These are phyloP conservation scores for Ganoderma lucidum DNA, from an alignment of 1,284 basidiomycete genomes.

Conservation along the genomic window DNA sequence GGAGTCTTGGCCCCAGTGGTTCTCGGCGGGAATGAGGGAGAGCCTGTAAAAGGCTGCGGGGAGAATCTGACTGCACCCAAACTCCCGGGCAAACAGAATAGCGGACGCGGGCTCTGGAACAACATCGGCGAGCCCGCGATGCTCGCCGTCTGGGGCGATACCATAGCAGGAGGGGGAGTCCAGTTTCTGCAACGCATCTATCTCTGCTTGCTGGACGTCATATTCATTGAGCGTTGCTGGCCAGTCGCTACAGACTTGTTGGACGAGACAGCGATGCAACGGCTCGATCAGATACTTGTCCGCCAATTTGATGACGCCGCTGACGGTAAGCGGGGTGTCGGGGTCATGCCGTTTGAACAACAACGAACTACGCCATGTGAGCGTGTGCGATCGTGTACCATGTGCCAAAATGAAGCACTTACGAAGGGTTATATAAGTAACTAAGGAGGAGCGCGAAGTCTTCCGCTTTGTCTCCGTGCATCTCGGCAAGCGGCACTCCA, in stretches of 20 bases:
- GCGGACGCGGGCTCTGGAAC: background rate
- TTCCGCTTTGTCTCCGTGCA: background rate
- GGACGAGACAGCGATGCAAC: background rate
- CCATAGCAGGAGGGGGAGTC: no score
- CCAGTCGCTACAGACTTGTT: background rate
- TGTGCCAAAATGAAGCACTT: background rate
- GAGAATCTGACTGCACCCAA: background rate
- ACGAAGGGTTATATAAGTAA: background rate
- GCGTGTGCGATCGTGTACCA: background rate
- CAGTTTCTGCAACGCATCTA: background rate
- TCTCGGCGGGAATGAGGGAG: background rate
- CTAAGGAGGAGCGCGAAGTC: background rate
- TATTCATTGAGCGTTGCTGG: background rate
- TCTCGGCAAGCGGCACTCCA: background rate
- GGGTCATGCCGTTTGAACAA: background rate
- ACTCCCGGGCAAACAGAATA: background rate
- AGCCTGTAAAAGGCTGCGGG: background rate
- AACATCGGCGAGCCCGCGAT: no score
- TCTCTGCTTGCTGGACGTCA: background rate
- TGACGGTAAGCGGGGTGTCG: background rate
- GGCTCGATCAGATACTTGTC: background rate
- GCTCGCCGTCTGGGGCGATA: no score
- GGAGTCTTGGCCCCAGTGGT: no score
- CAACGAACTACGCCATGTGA: background rate
- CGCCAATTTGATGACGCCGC: background rate